phyloP scores from a whole-genome alignment of 2,329 filamentous ascomycete species.

The Colletotrichum filicis region DNA sequence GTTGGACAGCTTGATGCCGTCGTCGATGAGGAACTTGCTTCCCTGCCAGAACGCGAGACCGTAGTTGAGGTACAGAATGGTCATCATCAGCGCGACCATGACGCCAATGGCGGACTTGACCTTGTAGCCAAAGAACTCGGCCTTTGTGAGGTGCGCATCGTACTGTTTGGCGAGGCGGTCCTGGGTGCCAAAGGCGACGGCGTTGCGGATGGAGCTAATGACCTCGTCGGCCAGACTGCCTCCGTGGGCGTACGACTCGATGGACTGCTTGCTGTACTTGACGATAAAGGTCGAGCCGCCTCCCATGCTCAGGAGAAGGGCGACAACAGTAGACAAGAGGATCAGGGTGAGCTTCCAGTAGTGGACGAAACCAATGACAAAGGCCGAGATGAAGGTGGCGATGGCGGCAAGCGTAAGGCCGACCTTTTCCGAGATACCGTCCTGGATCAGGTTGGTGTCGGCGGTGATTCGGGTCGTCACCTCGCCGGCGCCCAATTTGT shows the following conservation, averaged over 20 bases:
- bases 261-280: conserved; percentile 81
- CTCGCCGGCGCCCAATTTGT: conserved; percentile 91
- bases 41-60: conserved; percentile 91
- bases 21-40: conserved; percentile 76
- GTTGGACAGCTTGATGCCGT: conserved; percentile 72
- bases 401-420: conserved; percentile 79
- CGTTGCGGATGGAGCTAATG: conserved; percentile 91
- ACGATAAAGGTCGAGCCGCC: conserved; percentile 79
- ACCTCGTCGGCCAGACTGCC: conserved; percentile 95
- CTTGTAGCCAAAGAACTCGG: conserved; percentile 80
- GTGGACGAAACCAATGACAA: conserved; percentile 89
- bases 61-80: conserved; percentile 87
- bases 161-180: conserved; percentile 91
- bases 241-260: conserved; percentile 84
- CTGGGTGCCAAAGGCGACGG: conserved; percentile 92
- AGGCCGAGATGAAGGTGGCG: conserved; percentile 87
- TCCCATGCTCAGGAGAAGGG: conserved; percentile 83
- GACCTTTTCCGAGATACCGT: conserved; percentile 92
- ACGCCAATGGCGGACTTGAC: conserved; percentile 77
- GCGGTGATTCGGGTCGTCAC: conserved; percentile 95
- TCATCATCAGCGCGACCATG: conserved; percentile 88
- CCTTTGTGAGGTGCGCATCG: conserved; percentile 76
- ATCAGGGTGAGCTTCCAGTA: conserved; percentile 96
- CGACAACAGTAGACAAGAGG: conserved; percentile 82
- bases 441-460: conserved; percentile 93